Evolutionary conservation across 257 asterid genomes (phyloP).

Genomic region (Solanum chiquidenum): DNA sequence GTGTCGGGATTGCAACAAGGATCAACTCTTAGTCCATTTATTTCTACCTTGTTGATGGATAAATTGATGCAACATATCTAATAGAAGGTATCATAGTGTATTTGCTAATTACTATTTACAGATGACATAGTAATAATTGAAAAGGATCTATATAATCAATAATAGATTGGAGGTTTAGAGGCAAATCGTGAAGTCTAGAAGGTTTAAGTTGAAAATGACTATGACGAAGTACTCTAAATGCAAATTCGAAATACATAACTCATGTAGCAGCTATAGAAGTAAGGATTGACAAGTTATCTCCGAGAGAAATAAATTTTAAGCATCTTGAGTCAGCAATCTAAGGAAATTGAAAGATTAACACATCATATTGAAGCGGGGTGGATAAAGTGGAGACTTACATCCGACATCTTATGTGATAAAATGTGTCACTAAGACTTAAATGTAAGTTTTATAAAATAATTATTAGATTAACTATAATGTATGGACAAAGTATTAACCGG

Average conservation of each 20-base stretch:
- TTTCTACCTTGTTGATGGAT: not conserved
- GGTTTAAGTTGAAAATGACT: no score
- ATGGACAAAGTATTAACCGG: not conserved
- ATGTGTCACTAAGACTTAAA: not conserved
- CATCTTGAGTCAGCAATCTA: not conserved
- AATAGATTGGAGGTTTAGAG: no score
- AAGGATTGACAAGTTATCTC: not conserved
- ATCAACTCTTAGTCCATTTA: not conserved
- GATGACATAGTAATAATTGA: not conserved
- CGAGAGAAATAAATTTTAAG: not conserved
- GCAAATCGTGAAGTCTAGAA: no score
- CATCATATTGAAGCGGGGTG: not conserved
- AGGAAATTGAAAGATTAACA: not conserved
- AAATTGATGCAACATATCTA: accelerated
- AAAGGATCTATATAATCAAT: no score
- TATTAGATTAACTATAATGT: not conserved
- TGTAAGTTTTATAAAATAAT: not conserved
- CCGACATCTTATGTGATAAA: not conserved
- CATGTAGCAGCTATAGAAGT: accelerated
- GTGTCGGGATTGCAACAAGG: not conserved
- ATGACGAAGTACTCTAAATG: no score
- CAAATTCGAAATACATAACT: no score
- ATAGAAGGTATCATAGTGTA: not conserved
- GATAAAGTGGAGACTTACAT: not conserved
- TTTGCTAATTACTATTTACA: not conserved